Base-by-base conservation (phyloP, 2,329 filamentous ascomycete species). In the Phialocephala subalpina region DNA sequence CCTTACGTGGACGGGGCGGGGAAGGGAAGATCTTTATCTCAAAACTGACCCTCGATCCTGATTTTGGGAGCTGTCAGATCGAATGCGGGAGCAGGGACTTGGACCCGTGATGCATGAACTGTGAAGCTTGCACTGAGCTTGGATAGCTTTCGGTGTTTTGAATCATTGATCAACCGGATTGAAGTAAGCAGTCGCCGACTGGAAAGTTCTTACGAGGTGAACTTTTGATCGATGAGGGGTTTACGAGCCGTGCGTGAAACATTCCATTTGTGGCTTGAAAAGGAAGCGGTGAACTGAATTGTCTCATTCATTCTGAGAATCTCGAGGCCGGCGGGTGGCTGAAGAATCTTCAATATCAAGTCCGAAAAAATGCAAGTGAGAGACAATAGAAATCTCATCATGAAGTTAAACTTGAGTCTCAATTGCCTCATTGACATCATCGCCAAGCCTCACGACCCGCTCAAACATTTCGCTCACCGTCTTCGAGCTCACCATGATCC, bases 361-460 rank as follows among this genome's bases (percentile, higher is more conserved):
- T 4, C 8, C 16, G n/a, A n/a, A 14, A 45, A 2, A 18, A 18
- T 7, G 18, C n/a, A n/a, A n/a, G n/a, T n/a, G n/a, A n/a, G n/a
- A n/a, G n/a, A n/a, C n/a, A n/a, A n/a, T n/a, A n/a, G n/a, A n/a
- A n/a, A n/a, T n/a, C n/a, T n/a, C n/a, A n/a, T n/a, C n/a, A n/a
- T n/a, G n/a, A n/a, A n/a, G n/a, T n/a, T n/a, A n/a, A n/a, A n/a
- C n/a, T n/a, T n/a, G n/a, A n/a, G 45, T 22, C 20, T 25, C 45
- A 49, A 49, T 22, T 49, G 45, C 45, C n/a, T 49, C 45, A 49
- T 49, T 49, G 45, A 3, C 45, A 12, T 49, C 45, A 49, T 49
- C 38, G 38, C 38, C 45, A 49, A 49, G 45, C n/a, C 5, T 22
- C 9, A 11, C 11, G n/a, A 47, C 14, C 5, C 12, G 42, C n/a